A percentile compares a stretch with the other conserved stretches of the same genome.
phyloP scores from a whole-genome alignment of 2,329 filamentous ascomycete genomes.

The Cladosporium sp. region DNA sequence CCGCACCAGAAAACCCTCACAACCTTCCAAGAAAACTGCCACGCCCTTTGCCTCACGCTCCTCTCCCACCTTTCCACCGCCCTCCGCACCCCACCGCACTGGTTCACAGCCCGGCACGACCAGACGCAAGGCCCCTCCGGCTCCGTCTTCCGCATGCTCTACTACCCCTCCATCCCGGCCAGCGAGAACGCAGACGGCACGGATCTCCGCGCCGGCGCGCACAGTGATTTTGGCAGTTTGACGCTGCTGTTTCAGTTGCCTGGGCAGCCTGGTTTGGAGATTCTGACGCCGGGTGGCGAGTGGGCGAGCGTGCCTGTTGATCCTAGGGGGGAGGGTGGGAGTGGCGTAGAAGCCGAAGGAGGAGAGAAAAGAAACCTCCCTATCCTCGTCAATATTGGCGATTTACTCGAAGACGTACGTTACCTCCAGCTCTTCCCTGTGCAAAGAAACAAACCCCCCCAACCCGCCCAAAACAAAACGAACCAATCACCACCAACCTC shows the following conservation, averaged over 20 bases:
- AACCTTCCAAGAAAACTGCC: conserved; percentile 66
- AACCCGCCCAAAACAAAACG: too few species aligned
- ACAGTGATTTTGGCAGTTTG: conserved; percentile 75
- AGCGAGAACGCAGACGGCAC: not conserved
- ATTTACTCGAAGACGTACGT: conserved; percentile 59
- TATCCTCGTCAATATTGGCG: conserved; percentile 67
- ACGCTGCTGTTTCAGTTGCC: conserved; percentile 77
- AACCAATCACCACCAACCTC: too few species aligned
- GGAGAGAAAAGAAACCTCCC: conserved; percentile 39
- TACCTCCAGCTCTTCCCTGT: not conserved
- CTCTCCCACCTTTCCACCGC: conserved; percentile 74
- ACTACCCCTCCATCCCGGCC: conserved; percentile 32
- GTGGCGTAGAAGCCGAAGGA: not conserved
- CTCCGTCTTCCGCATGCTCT: conserved; percentile 52
- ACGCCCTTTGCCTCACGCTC: conserved; percentile 65
- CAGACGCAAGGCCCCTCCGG: conserved; percentile 46
- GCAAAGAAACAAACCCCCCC: too few species aligned
- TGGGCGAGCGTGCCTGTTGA: conserved; percentile 43
- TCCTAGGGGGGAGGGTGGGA: conserved; percentile 22
- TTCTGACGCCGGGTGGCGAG: conserved; percentile 53
- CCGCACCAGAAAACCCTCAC: conserved; percentile 57
- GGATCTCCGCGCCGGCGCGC: conserved; percentile 82
- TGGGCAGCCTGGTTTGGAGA: conserved; percentile 81
- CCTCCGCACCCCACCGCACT: conserved; percentile 51
- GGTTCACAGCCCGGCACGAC: conserved; percentile 60